Base-by-base conservation (phyloP, 129 eudicot species). In the Flaveria trinervia region DNA sequence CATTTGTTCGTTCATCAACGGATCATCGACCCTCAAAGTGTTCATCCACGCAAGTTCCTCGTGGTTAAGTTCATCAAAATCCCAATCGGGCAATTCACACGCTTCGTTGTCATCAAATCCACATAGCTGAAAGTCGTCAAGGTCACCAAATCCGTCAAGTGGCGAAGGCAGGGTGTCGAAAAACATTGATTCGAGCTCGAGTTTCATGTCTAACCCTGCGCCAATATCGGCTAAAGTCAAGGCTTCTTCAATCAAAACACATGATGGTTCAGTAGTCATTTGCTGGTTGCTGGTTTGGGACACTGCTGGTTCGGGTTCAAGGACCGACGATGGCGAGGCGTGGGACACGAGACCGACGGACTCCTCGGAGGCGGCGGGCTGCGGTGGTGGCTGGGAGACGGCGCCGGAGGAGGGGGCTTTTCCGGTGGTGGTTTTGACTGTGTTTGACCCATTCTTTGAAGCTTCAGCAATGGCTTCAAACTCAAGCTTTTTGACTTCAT, bases 1-100 rank as follows among this genome's bases (percentile, higher is more conserved):
- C 65, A 77, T 68, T 61, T 84, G 81, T 30, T 59, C 65, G 12
- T 59, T 59, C 65, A 59, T 59, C 36, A 59, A 59, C 36, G 65
- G 65, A 26, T 80, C 86, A 4, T 71, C 86, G 69, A 54, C 81
- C 80, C 82, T 73, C 77, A 77, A 23, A 41, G 83, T 89, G 57
- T 90, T 90, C 88, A 81, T 86, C 92, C 92, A 90, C 43, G 85
- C 77, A 15, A 85, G 61, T 11, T 83, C 96, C 20, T 89, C 97
- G 4, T 71, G 80, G 39, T 83, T 88, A 9, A 89, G 55, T 22
- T 90, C 94, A 13, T 88, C 94, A 3, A 89, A 84, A 66, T 92
- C 92, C 79, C 88, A 92, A 80, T 86, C 87, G 1, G 89, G 92
- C 5, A 89, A 39, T 5, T 71, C 89, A 61, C 77, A 73, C 1